phyloP scores from a whole-genome alignment of 768 basidiomycete genomes.

The Lyophyllum shimeji region DNA sequence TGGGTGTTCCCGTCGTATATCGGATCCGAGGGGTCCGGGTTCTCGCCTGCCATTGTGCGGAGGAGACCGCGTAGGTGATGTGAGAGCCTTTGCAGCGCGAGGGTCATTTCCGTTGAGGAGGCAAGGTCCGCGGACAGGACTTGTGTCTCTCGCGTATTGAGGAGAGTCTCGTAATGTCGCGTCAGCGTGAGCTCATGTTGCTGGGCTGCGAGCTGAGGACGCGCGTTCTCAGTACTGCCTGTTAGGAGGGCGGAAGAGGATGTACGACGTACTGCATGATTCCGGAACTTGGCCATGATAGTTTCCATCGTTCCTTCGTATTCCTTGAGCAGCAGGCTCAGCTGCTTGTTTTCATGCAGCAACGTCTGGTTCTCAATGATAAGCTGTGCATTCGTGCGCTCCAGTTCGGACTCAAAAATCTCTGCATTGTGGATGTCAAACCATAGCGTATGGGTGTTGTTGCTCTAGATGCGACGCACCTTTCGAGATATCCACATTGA shows the following conservation, averaged over 20 bases:
- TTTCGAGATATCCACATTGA: constrained; percentile 86
- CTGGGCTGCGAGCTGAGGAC: constrained; percentile 78
- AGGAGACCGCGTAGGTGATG: constrained; percentile 70
- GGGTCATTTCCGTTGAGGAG: constrained; percentile 55
- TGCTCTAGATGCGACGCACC: constrained; percentile 42
- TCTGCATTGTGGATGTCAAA: constrained; percentile 50
- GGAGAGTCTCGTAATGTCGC: constrained; percentile 85
- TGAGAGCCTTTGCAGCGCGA: constrained; percentile 72
- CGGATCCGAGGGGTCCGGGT: constrained; percentile 44
- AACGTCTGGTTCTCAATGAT: constrained; percentile 93
- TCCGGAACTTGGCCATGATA: constrained; percentile 95
- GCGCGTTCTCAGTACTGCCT: not conserved
- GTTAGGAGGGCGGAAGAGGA: not conserved
- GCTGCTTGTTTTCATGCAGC: constrained; percentile 93
- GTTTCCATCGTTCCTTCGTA: constrained; percentile 94
- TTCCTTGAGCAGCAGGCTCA: constrained; percentile 85
- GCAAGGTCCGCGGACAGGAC: constrained; percentile 54
- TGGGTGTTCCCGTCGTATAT: constrained; percentile 26
- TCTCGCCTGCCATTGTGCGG: constrained; percentile 67
- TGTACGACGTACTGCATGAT: constrained; percentile 50
- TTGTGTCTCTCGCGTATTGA: constrained; percentile 64
- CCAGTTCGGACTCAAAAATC: constrained; percentile 88
- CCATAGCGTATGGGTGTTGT: not conserved
- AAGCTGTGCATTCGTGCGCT: constrained; percentile 84
- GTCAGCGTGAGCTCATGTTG: constrained; percentile 86